These are phyloP conservation scores for Albizia julibrissin DNA, from an alignment of 306 rosid species.

Conservation along the genomic window DNA sequence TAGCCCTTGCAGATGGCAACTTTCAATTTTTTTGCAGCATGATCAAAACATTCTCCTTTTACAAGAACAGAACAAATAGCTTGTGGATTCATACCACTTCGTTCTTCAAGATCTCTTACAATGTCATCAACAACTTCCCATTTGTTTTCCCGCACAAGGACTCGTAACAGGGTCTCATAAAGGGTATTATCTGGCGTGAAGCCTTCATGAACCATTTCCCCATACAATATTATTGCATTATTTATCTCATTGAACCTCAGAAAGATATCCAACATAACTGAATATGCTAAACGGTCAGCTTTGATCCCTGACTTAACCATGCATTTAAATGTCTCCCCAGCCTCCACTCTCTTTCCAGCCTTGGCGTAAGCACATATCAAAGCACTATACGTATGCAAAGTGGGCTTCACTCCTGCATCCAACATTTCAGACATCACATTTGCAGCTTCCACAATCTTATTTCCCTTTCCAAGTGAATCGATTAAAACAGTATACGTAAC, in stretches of 20 bases:
- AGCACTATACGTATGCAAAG: slow-evolving; percentile 86
- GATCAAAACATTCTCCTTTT: slow-evolving; percentile 76
- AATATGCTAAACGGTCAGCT: slow-evolving; percentile 80
- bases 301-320: slow-evolving; percentile 82
- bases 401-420: slow-evolving; percentile 84
- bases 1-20: slow-evolving; percentile 69
- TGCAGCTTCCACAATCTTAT: slow-evolving; percentile 73
- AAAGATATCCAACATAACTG: slow-evolving; percentile 81
- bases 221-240: slow-evolving; percentile 66
- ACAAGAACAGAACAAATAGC: slow-evolving; percentile 77
- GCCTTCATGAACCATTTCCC: slow-evolving; percentile 67
- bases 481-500: slow-evolving; percentile 85
- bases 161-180: slow-evolving; percentile 68
- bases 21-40: slow-evolving; percentile 76
- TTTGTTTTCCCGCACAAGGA: slow-evolving; percentile 65
- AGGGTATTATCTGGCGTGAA: slow-evolving; percentile 65
- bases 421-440: slow-evolving; percentile 89
- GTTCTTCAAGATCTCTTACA: slow-evolving; percentile 71
- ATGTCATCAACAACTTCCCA: slow-evolving; percentile 61
- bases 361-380: slow-evolving; percentile 88
- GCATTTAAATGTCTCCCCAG: slow-evolving; percentile 74
- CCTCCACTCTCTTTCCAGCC: slow-evolving; percentile 70
- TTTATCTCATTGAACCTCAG: slow-evolving; percentile 75
- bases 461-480: slow-evolving; percentile 91
- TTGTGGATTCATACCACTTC: slow-evolving; percentile 71